Evolutionary conservation across 495 filamentous ascomycete species (phyloP), one percentile per base, ranked within the genome.

Genomic region (Talaromyces wortmannii): DNA sequence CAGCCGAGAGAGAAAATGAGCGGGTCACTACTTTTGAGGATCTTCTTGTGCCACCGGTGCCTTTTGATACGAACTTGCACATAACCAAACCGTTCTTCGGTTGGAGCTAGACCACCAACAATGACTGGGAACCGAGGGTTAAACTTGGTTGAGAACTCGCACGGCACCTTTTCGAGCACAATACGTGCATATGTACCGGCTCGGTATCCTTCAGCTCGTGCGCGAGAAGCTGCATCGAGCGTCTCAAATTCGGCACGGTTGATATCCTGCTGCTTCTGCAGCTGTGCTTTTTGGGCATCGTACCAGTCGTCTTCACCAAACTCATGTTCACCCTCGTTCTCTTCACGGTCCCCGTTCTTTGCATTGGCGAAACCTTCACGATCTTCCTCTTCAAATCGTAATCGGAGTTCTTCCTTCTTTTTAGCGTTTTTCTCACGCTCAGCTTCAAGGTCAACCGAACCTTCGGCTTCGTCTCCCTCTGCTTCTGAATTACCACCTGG

Each of bases 301-400:
- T 97, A 97, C 95, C 95, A 98, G 45, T 97, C 90, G 62, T 98
- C 94, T 70, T 97, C 92, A 32, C 90, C 95, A 62, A 96, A 97
- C 63, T 94, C 83, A 47, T 81, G 78, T 32, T 80, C 69, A 13
- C 77, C 77, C 15, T 78, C 84, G 31, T 74, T 79, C 61, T 84
- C 81, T 50, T 78, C 67, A 45, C 86, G 80, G 17, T 83, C 82
- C 45, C 84, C 82, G 11, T 88, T 83, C 60, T 90, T 90, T 61
- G 90, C 89, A 61, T 95, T 96, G 18, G 83, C 83, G 61, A 95
- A 90, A 0, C 94, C 94, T 67, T 98, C 94, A 13, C 87, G 81
- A 63, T 98, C 94, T 74, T 98, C 94, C 66, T 97, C 92, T 65
- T 98, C 94, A 63, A 98, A 97, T 8, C 95, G 83, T 11, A 95